Percentiles rank a stretch among this genome's conserved stretches.
These are phyloP conservation scores for Penicillium tannophilum DNA, from an alignment of 495 filamentous ascomycete species.

Conservation along the genomic window DNA sequence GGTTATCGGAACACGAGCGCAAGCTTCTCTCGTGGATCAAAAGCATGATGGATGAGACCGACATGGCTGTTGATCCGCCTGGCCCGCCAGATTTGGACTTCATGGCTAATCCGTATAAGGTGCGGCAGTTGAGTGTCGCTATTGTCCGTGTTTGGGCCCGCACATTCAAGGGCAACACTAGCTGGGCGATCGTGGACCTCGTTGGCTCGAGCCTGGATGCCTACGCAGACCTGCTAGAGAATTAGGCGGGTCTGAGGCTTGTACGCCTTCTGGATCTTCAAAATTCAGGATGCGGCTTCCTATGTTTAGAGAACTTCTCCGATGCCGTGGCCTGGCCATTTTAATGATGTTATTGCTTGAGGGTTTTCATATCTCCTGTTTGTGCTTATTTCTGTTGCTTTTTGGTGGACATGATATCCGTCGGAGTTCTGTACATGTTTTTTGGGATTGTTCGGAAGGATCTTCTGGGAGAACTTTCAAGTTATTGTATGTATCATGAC, in stretches of 20 bases:
- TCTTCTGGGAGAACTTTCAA: constrained; percentile 8
- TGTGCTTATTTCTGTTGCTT: not conserved
- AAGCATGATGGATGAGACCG: constrained; percentile 76
- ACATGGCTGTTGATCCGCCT: constrained; percentile 61
- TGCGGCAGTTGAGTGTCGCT: constrained; percentile 50
- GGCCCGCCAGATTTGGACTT: constrained; percentile 48
- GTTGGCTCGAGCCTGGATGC: constrained; percentile 50
- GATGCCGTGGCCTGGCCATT: constrained; percentile 4
- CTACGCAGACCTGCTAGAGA: constrained; percentile 46
- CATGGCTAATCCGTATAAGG: constrained; percentile 48
- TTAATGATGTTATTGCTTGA: constrained; percentile 18
- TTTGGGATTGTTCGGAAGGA: constrained; percentile 9
- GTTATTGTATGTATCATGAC: constrained; percentile 22
- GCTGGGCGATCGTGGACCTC: constrained; percentile 55
- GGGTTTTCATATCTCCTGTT: constrained; percentile 8
- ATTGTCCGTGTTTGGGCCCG: constrained; percentile 57
- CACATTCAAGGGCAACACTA: constrained; percentile 58
- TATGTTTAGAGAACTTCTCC: not conserved
- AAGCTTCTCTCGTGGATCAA: constrained; percentile 67
- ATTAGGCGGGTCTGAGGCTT: constrained; percentile 10
- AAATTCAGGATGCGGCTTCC: not conserved
- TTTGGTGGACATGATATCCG: constrained; percentile 18
- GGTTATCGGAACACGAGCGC: constrained; percentile 58
- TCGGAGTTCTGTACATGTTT: constrained; percentile 26
- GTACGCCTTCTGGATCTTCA: not conserved